Evolutionary conservation across 257 asterid genomes (phyloP), one percentile per base, ranked within the genome.

Genomic region (Apocynum venetum): DNA sequence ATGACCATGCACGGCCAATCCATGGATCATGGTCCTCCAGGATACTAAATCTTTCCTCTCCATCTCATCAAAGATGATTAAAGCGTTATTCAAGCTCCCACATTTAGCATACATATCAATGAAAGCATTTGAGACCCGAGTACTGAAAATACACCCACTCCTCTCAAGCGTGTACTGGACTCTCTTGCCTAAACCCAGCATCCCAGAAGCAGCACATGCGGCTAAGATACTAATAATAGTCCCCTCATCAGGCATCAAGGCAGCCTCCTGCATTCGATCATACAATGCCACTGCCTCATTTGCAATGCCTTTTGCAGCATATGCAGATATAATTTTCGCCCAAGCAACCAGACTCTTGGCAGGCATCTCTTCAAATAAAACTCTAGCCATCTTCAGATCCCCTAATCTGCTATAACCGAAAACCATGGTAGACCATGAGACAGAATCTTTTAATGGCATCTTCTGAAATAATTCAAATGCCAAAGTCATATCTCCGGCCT

Each of bases 21-120:
- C 97, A 46, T 90, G 94, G 78, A 94, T 92, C 97, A 92, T 89
- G 35, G 89, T 86, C 79, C 90, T 92, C 97, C 98, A 94, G 10
- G 97, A 84, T 25, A 88, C 86, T n/a, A 91, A 52, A 80, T 94
- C 93, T 82, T 86, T 89, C 25, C 81, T 80, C 61, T 72, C 55
- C 84, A 85, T 87, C 60, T 67, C 84, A 25, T 89, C 76, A 59
- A 94, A 92, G 60, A 85, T 71, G 46, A 63, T 64, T 83, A 85
- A 84, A 3, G 97, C 96, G 74, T 77, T 76, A 61, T 82, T 83
- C 88, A 94, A 83, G 86, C 81, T 78, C 79, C 97, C 98, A 65
- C 95, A 94, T 84, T 94, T 94, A 73, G 94, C 90, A 81, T 92
- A 92, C 97, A 94, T 89, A 84, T 89, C 93, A 38, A 94, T 82